Conservation (phyloP, 176 grass and related monocot species). For the Cenchrus purpureus region DNA sequence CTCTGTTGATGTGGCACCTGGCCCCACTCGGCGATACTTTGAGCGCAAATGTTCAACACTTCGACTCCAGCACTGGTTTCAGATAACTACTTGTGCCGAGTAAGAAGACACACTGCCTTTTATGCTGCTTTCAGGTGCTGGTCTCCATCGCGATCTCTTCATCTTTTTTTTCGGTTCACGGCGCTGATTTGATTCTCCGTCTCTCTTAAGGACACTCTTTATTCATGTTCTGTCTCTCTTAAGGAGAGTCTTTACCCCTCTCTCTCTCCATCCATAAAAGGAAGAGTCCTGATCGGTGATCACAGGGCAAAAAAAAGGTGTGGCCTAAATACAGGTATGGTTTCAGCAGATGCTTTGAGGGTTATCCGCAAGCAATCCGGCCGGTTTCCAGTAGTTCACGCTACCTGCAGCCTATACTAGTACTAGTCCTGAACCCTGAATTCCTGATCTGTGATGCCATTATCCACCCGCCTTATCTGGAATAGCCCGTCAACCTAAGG, state of each 20-base stretch:
- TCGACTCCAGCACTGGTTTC: constrained; percentile 7
- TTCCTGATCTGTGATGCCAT: not conserved
- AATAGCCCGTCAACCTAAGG: constrained; percentile 1
- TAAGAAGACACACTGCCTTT: not conserved
- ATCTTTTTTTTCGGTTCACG: not conserved
- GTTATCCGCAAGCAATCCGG: not conserved
- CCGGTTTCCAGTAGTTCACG: not conserved
- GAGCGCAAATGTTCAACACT: not conserved
- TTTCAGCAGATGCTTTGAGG: not conserved
- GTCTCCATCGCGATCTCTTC: not conserved
- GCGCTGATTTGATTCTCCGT: not conserved
- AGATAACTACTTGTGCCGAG: constrained; percentile 10
- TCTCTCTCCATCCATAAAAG: not conserved
- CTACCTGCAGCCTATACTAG: not conserved
- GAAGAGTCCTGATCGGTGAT: not conserved
- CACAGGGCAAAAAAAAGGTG: not conserved
- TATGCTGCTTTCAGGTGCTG: not conserved
- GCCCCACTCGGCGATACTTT: not conserved
- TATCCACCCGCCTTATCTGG: not conserved
- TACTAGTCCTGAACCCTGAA: not conserved
- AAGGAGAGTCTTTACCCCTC: not conserved
- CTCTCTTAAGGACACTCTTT: not conserved
- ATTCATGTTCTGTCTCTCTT: not conserved
- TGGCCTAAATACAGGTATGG: not conserved
- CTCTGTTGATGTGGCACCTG: not conserved